A percentile compares a stretch with the other conserved stretches of the same genome.
These are phyloP conservation scores for Malassezia pachydermatis DNA, from an alignment of 1,284 basidiomycete genomes.

Conservation along the genomic window DNA sequence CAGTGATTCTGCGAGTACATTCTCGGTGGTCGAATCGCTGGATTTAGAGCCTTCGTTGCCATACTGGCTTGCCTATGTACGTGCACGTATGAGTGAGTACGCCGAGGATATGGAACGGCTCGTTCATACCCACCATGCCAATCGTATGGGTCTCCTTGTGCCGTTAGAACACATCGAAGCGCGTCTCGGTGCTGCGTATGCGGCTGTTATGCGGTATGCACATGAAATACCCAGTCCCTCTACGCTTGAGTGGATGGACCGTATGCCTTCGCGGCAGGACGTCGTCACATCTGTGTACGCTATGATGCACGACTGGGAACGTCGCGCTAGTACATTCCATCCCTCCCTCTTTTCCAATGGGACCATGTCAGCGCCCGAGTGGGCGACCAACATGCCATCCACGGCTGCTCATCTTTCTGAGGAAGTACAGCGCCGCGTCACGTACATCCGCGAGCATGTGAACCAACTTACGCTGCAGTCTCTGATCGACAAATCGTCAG, in stretches of 20 bases:
- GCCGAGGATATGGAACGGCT: conserved; percentile 10
- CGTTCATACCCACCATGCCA: conserved; percentile 1
- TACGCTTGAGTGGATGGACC: background rate
- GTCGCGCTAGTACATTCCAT: conserved; percentile 4
- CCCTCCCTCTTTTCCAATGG: background rate
- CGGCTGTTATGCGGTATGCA: background rate
- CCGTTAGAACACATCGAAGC: background rate
- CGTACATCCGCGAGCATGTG: background rate
- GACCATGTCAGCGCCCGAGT: background rate
- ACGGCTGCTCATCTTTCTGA: background rate
- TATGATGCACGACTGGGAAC: conserved; percentile 14
- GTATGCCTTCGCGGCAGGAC: background rate
- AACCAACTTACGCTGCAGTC: conserved; percentile 1
- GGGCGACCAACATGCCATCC: background rate
- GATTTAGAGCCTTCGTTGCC: conserved; percentile 13
- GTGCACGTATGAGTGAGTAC: conserved; percentile 3
- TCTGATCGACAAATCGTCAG: background rate
- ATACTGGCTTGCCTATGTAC: conserved; percentile 14
- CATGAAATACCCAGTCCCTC: background rate
- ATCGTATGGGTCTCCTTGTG: background rate
- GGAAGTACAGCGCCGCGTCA: background rate
- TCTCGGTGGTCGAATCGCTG: conserved; percentile 11
- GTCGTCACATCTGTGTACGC: background rate
- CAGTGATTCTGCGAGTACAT: conserved; percentile 1
- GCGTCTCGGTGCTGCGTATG: background rate